Evolutionary conservation across 345 rosid species (phyloP).

Genomic region (Eucalyptus pauciflora): DNA sequence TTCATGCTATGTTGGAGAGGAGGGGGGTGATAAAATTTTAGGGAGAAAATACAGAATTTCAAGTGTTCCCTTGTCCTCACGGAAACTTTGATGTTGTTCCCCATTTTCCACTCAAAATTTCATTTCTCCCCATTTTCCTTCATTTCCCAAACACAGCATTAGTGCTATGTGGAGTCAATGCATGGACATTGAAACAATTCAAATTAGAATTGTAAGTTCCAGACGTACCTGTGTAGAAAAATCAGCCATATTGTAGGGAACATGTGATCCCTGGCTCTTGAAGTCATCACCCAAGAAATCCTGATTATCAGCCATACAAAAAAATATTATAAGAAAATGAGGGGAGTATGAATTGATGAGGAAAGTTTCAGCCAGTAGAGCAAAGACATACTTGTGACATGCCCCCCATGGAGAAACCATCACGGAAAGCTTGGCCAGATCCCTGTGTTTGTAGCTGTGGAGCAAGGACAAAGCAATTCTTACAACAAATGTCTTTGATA

Average conservation of each 20-base stretch:
- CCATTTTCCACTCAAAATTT: not conserved
- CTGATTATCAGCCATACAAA: conserved; percentile 19
- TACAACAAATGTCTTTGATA: not conserved
- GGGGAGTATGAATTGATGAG: not conserved
- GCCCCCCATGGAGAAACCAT: conserved; percentile 95
- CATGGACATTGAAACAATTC: not conserved
- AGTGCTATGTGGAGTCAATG: not conserved
- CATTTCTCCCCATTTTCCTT: not conserved
- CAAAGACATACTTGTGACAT: conserved; percentile 71
- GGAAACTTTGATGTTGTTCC: not conserved
- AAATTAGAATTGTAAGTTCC: not conserved
- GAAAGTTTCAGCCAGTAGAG: not conserved
- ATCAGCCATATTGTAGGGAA: conserved; percentile 78
- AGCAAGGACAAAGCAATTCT: not conserved
- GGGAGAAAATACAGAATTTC: not conserved
- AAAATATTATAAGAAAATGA: not conserved
- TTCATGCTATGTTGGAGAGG: not conserved
- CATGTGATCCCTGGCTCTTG: conserved; percentile 98
- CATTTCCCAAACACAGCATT: not conserved
- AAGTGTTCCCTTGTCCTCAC: not conserved
- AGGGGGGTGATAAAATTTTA: not conserved
- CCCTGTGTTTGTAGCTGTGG: conserved; percentile 71
- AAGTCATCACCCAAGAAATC: conserved; percentile 95
- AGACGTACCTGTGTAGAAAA: conserved; percentile 76
- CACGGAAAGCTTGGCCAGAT: conserved; percentile 79